Evolutionary conservation across 2,329 filamentous ascomycete species (phyloP).

Genomic region (Oidium heveae): DNA sequence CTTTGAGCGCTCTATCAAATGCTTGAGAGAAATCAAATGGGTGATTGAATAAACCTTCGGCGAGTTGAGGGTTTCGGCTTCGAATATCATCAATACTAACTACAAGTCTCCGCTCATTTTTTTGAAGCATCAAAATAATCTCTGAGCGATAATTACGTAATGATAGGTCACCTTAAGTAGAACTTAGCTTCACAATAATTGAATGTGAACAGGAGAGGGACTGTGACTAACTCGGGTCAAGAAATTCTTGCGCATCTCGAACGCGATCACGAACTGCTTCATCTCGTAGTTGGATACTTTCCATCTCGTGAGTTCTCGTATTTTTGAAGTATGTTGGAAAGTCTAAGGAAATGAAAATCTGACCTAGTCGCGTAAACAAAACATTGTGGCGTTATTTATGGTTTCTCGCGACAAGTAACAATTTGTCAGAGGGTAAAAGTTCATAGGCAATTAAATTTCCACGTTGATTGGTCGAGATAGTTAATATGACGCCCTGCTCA

Average conservation of each 20-base stretch:
- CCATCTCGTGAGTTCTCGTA: conserved; percentile 21
- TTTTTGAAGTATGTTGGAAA: no score
- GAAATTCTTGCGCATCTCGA: conserved; percentile 70
- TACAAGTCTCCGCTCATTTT: conserved; percentile 34
- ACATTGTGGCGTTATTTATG: no score
- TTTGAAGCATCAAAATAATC: conserved; percentile 55
- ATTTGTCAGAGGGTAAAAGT: no score
- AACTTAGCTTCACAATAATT: conserved; percentile 8
- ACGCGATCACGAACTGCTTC: conserved; percentile 65
- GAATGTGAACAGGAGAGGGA: neutral
- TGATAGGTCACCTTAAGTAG: conserved; percentile 7
- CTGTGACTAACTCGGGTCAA: conserved; percentile 55
- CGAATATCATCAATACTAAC: conserved; percentile 81
- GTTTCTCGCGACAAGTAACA: no score
- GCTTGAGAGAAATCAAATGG: conserved; percentile 77
- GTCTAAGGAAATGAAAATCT: no score
- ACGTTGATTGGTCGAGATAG: no score
- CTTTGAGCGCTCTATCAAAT: conserved; percentile 75
- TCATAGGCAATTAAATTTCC: no score
- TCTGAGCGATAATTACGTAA: conserved; percentile 59
- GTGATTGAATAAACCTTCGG: conserved; percentile 49
- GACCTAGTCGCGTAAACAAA: no score
- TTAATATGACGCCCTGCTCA: no score
- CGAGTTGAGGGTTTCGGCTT: conserved; percentile 62
- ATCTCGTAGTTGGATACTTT: conserved; percentile 52